These are phyloP conservation scores for Garcia nutans DNA, from an alignment of 345 rosid genomes.

Conservation along the genomic window DNA sequence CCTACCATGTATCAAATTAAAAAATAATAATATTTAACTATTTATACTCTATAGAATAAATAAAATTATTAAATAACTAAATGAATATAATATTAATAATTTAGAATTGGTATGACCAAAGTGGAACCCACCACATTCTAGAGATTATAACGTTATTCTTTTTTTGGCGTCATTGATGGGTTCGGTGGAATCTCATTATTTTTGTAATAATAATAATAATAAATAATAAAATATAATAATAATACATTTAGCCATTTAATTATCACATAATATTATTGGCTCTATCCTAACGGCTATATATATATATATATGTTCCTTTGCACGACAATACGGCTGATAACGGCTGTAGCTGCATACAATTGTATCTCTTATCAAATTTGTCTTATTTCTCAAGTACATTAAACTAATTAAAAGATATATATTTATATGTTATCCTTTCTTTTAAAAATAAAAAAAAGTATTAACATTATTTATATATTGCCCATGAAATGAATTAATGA, in stretches of 20 bases:
- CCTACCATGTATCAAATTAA: constrained; percentile 20
- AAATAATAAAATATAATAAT: neutral
- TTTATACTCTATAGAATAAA: no score
- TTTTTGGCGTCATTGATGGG: constrained; percentile 21
- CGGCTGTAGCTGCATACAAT: no score
- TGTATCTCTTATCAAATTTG: no score
- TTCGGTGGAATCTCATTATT: constrained; percentile 38
- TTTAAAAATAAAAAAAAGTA: no score
- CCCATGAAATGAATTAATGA: no score
- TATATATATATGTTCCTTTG: no score
- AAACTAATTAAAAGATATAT: no score
- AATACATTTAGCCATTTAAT: no score
- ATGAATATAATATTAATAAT: neutral
- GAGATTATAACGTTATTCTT: constrained; percentile 11
- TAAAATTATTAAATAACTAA: neutral
- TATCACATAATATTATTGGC: neutral
- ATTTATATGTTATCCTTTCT: no score
- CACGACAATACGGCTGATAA: no score
- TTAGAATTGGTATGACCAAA: neutral
- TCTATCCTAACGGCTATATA: neutral
- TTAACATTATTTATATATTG: no score
- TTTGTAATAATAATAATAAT: neutral
- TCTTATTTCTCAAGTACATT: no score
- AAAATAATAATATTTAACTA: neutral
- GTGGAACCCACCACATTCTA: constrained; percentile 34